Base-by-base conservation (phyloP, 2,329 filamentous ascomycete species). In the Colletotrichum sp. region DNA sequence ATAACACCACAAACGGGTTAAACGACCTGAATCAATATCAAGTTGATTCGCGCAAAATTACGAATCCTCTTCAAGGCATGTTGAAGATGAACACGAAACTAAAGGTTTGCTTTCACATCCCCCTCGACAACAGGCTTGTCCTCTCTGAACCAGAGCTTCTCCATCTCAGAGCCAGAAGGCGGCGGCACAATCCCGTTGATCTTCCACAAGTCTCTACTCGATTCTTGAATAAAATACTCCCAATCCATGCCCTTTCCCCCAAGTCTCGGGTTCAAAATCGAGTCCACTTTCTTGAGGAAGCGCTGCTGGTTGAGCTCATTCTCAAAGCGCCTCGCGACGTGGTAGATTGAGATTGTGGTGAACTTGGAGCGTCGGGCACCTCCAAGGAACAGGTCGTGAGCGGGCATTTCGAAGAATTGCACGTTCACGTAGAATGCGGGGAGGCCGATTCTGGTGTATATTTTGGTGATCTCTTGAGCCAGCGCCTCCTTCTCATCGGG, bases 41-140 rank as follows among this genome's bases (percentile, higher is more conserved):
- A 43, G 3, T 43, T 43, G 18, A n/a, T 5, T 43, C 38, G 3
- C 38, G 18, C 18, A n/a, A 43, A n/a, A 0, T 5, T 10, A 6
- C 43, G n/a, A 13, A 2, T 12, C n/a, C 10, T 9, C 9, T 26
- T 26, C 8, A 18, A 13, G 26, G 13, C 8, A 0, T 2, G 55
- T 58, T 8, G 13, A 58, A 28, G 4, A 21, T 1, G 12, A 64
- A 26, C 8, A 28, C 0, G 13, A 2, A 36, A 26, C 21, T 61
- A 61, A 13, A 61, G 28, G 5, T n/a, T n/a, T 26, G 32, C 60
- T 26, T 64, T 64, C 12, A 9, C 34, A 21, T 26, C 8, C 1
- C 60, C 92, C 58, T 94, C 94, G 3, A 58, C 28, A 21, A 68
- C 30, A 5, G 52, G 52, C 24, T 26, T 68, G 16, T 68, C 30